Evolutionary conservation across 2,329 filamentous ascomycete genomes (phyloP), one percentile per base, ranked within the genome.

Genomic region (Fusarium camptoceras): DNA sequence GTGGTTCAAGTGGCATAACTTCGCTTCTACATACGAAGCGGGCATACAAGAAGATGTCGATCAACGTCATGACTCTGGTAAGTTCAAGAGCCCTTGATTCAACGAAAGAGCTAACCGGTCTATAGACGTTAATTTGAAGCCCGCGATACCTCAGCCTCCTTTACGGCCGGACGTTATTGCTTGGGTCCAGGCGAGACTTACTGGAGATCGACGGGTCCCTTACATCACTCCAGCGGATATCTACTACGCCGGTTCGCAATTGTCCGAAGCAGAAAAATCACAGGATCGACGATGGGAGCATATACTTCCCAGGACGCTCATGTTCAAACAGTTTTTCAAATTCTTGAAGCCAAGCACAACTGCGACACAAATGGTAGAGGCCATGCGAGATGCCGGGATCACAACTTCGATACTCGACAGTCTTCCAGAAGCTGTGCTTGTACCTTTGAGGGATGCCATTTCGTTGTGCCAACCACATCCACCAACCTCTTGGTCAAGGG

Each of bases 401-500:
- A 89, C 86, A 9, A 80, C 81, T 12, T 83, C 86, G 25, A 82
- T 94, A 50, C 85, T 98, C 18, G 93, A 97, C 68, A 94, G 92
- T 1, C 83, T 98, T 2, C 95, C 96, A 3, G 94, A 97, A 78
- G 90, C 93, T 27, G 85, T 98, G n/a, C 87, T 92, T 56, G 88
- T 91, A 4, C 92, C 93, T 0, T 83, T 98, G 16, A 91, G 92
- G 76, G 94, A 98, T 80, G 90, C 91, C 8, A 94, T 98, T 42
- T 88, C 91, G n/a, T 86, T 89, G 68, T 97, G 93, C 70, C 94
- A 97, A 78, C 87, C 89, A n/a, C 88, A 89, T 64, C 95, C 95
- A 20, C 93, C 94, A 12, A 87, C 90, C 1, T 88, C 86, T 2
- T 98, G 95, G 94, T 85, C 88, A 16, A 85, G 86, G 43, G 86